A percentile compares a stretch with the other conserved stretches of the same genome.
These are phyloP conservation scores for Podospora pseudopauciseta DNA, from an alignment of 495 filamentous ascomycete species.

Conservation along the genomic window DNA sequence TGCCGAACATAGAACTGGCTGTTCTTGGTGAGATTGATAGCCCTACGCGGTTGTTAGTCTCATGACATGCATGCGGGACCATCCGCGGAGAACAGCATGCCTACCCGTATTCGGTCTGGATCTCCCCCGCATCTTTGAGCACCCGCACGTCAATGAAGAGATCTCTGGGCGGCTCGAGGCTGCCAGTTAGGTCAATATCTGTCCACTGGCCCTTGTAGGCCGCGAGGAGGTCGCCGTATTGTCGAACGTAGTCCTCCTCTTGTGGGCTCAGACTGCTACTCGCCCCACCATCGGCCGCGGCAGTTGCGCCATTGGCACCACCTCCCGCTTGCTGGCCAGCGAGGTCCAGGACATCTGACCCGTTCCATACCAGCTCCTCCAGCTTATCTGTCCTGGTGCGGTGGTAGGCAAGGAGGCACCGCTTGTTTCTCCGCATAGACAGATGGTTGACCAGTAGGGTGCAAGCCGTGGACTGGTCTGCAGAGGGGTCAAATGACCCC, in stretches of 20 bases:
- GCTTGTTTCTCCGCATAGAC: constrained; percentile 93
- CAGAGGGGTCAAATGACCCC: constrained; percentile 78
- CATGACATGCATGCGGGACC: constrained; percentile 1
- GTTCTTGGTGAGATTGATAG: constrained; percentile 95
- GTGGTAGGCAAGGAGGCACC: constrained; percentile 93
- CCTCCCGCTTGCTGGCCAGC: constrained; percentile 38
- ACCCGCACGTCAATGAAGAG: constrained; percentile 97
- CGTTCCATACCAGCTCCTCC: constrained; percentile 91
- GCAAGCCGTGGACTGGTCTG: constrained; percentile 79
- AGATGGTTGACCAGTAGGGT: constrained; percentile 89
- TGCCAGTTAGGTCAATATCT: constrained; percentile 93
- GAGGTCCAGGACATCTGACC: constrained; percentile 66
- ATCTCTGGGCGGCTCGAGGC: constrained; percentile 89
- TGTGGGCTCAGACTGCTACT: constrained; percentile 88
- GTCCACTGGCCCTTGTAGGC: constrained; percentile 99
- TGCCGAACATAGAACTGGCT: constrained; percentile 97
- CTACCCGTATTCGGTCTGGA: constrained; percentile 99
- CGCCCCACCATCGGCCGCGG: constrained; percentile 38
- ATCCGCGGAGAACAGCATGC: constrained; percentile 20
- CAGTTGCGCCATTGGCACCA: constrained; percentile 33
- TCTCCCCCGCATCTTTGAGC: constrained; percentile 94
- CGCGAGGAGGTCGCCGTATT: constrained; percentile 86
- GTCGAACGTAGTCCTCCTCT: constrained; percentile 92
- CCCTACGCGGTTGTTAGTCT: constrained; percentile 49
- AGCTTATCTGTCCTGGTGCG: constrained; percentile 84